A percentile compares a stretch with the other conserved stretches of the same genome.
These are phyloP conservation scores for Rhodamnia argentea DNA, from an alignment of 345 rosid species.

Conservation along the genomic window DNA sequence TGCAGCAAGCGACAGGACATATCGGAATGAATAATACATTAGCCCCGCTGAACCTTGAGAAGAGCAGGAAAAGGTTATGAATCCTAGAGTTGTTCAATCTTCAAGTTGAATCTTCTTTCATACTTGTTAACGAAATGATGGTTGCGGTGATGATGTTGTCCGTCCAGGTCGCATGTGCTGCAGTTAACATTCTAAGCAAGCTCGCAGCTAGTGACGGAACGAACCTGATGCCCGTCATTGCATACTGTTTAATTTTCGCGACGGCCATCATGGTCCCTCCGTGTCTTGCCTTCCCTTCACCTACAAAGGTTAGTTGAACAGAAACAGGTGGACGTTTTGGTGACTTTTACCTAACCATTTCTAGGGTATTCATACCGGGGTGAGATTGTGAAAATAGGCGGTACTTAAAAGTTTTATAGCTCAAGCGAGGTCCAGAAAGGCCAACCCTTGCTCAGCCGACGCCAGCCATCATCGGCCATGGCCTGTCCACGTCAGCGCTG, in stretches of 20 bases:
- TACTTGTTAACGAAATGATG: not conserved
- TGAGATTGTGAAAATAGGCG: not conserved
- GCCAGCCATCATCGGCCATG: too few species aligned
- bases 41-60: too few species aligned
- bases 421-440: too few species aligned
- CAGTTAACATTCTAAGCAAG: conserved; percentile 1
- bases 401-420: too few species aligned
- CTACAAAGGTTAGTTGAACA: conserved; percentile 45
- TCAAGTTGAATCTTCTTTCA: too few species aligned
- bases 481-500: too few species aligned
- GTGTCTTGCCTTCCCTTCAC: not conserved
- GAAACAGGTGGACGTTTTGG: conserved; percentile 59
- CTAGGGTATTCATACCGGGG: conserved; percentile 8
- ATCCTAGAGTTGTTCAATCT: too few species aligned
- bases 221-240: not conserved
- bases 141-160: not conserved
- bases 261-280: not conserved
- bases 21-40: too few species aligned
- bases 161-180: conserved; percentile 2
- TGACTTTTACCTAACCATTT: not conserved
- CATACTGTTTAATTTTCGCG: conserved; percentile 3
- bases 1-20: not conserved
- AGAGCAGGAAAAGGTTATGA: too few species aligned
- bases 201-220: conserved; percentile 3
- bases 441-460: too few species aligned